A percentile compares a stretch with the other conserved stretches of the same genome.
phyloP scores from a whole-genome alignment of 2,329 filamentous ascomycete species.

The Colletotrichum shisoi region DNA sequence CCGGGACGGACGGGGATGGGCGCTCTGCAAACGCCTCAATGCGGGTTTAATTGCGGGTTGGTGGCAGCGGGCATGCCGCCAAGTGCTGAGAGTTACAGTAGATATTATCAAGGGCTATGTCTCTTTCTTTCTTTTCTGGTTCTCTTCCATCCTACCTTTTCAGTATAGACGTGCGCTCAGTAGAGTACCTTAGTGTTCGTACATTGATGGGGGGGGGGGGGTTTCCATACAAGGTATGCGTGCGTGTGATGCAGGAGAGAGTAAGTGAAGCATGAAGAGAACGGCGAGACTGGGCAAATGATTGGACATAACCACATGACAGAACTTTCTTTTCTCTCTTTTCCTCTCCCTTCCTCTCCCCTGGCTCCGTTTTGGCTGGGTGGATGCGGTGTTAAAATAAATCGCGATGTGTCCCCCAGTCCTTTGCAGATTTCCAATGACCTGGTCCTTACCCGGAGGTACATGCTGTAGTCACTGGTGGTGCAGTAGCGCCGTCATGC shows the following conservation, averaged over 20 bases:
- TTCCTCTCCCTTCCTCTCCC: background rate
- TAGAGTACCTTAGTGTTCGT: background rate
- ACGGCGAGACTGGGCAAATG: background rate
- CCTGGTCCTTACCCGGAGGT: slow-evolving; percentile 2
- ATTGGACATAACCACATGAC: background rate
- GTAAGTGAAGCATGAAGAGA: background rate
- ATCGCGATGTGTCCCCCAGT: background rate
- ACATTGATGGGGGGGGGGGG: background rate
- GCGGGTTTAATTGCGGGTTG: background rate
- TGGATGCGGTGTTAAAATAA: slow-evolving; percentile 25
- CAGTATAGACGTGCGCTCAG: background rate
- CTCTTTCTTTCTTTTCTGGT: background rate
- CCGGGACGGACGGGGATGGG: background rate
- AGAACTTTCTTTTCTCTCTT: slow-evolving; percentile 3
- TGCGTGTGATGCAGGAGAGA: background rate
- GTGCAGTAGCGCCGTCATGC: slow-evolving; percentile 1
- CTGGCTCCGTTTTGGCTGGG: slow-evolving; percentile 17
- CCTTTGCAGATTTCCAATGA: slow-evolving; percentile 5
- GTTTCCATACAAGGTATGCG: background rate
- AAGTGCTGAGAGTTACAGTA: background rate
- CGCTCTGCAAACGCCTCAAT: slow-evolving; percentile 1
- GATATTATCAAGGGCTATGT: too few relatives aligned
- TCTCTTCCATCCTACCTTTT: background rate
- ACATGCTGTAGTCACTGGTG: background rate
- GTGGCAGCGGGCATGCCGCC: background rate